These are phyloP conservation scores for Lactifluus subvellereus DNA, from an alignment of 768 basidiomycete species.

Conservation along the genomic window DNA sequence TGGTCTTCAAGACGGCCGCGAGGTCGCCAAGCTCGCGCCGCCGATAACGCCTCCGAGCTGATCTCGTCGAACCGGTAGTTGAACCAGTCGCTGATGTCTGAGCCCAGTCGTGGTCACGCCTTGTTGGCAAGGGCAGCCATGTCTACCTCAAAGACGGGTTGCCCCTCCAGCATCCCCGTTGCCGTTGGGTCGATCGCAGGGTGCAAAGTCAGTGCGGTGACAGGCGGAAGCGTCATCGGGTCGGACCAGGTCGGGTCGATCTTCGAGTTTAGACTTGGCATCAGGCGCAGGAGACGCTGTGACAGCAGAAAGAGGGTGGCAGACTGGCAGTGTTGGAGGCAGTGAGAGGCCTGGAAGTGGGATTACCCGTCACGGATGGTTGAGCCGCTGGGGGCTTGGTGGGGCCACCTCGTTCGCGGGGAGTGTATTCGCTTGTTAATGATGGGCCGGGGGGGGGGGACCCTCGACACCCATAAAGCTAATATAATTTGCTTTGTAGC, in stretches of 20 bases:
- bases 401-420: constrained; percentile 55
- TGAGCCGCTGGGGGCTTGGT: constrained; percentile 31
- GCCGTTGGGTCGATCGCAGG: constrained; percentile 67
- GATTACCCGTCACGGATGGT: constrained; percentile 22
- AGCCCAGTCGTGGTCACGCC: constrained; percentile 87
- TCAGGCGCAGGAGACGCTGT: neutral
- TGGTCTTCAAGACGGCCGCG: constrained; percentile 73
- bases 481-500: no score
- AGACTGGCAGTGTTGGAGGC: constrained; percentile 19
- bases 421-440: constrained; percentile 79
- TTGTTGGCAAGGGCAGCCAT: constrained; percentile 69
- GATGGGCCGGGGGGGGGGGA: constrained; percentile 48
- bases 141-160: constrained; percentile 82
- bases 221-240: constrained; percentile 57
- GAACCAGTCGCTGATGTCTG: constrained; percentile 96
- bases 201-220: constrained; percentile 70
- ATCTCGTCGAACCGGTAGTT: constrained; percentile 99
- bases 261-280: constrained; percentile 32
- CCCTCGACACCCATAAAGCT: no score
- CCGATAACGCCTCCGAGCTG: constrained; percentile 86
- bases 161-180: constrained; percentile 64
- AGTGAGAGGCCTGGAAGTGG: constrained; percentile 20
- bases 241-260: constrained; percentile 63
- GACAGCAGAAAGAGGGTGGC: constrained; percentile 15
- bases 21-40: constrained; percentile 76